Evolutionary conservation across 306 rosid species (phyloP).

Genomic region (Quercus robur): DNA sequence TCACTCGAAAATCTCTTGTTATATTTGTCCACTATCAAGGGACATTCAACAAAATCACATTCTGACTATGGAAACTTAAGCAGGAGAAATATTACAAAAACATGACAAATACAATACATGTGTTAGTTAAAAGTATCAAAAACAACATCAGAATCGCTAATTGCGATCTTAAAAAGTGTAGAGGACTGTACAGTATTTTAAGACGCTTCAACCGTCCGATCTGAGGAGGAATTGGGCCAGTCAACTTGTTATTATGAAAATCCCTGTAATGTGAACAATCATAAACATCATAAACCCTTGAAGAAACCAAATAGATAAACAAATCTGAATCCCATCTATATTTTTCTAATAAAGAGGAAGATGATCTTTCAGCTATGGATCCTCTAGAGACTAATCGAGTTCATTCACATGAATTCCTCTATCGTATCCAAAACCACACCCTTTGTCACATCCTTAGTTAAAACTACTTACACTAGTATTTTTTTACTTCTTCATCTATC

Average conservation of each 20-base stretch:
- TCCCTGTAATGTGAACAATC: conserved; percentile 56
- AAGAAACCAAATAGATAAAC: not conserved
- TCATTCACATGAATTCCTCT: too few relatives aligned
- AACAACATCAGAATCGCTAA: conserved; percentile 1
- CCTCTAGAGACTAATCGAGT: too few relatives aligned
- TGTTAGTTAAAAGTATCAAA: not conserved
- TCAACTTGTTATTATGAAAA: conserved; percentile 94
- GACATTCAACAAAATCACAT: not conserved
- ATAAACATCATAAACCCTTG: not conserved
- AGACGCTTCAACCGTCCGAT: conserved; percentile 96
- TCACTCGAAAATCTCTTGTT: not conserved
- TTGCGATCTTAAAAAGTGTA: conserved; percentile 9
- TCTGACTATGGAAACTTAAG: not conserved
- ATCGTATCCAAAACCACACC: too few relatives aligned
- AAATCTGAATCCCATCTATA: not conserved
- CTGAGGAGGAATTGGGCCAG: conserved; percentile 98
- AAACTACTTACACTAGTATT: too few relatives aligned
- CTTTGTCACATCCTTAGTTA: too few relatives aligned
- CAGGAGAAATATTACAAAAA: not conserved
- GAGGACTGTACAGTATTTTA: conserved; percentile 61
- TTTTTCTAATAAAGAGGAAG: not conserved
- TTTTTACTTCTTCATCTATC: too few relatives aligned
- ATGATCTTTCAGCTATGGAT: not conserved
- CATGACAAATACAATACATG: not conserved
- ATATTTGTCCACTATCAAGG: not conserved